These are phyloP conservation scores for Microcyclospora pomicola DNA, from an alignment of 2,329 filamentous ascomycete genomes.

Conservation along the genomic window DNA sequence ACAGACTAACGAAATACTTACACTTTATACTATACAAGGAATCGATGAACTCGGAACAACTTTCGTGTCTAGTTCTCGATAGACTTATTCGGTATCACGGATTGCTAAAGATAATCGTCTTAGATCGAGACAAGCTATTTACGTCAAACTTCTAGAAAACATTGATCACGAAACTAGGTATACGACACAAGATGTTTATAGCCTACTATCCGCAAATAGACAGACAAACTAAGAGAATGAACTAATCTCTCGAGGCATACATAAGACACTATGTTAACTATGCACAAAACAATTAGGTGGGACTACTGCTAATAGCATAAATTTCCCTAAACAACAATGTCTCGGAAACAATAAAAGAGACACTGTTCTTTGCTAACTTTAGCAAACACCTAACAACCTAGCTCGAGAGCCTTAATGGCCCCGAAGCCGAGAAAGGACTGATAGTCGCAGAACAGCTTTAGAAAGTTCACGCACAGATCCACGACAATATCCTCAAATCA, in stretches of 20 bases:
- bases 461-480: too few species aligned
- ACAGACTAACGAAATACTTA: slow-evolving; percentile 9
- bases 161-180: slow-evolving; percentile 7
- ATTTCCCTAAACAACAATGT: slow-evolving; percentile 12
- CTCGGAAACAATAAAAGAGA: slow-evolving; percentile 6
- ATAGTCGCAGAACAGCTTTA: too few species aligned
- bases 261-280: too few species aligned
- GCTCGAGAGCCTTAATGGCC: too few species aligned
- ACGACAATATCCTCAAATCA: too few species aligned
- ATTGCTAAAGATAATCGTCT: slow-evolving; percentile 9
- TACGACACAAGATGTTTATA: slow-evolving; percentile 13
- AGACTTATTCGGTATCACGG: slow-evolving; percentile 9
- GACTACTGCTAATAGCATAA: slow-evolving; percentile 12
- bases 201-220: slow-evolving; percentile 18
- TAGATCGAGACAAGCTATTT: slow-evolving; percentile 13
- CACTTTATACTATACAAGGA: slow-evolving; percentile 8
- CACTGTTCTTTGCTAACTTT: slow-evolving; percentile 13
- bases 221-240: too few species aligned
- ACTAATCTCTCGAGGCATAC: too few species aligned
- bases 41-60: slow-evolving; percentile 5
- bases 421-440: too few species aligned
- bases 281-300: too few species aligned
- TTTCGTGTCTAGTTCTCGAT: slow-evolving; percentile 10
- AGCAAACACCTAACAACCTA: slow-evolving; percentile 3
- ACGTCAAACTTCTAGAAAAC: slow-evolving; percentile 11